Evolutionary conservation across 2,329 filamentous ascomycete genomes (phyloP).

Genomic region (Endothia cerciana): DNA sequence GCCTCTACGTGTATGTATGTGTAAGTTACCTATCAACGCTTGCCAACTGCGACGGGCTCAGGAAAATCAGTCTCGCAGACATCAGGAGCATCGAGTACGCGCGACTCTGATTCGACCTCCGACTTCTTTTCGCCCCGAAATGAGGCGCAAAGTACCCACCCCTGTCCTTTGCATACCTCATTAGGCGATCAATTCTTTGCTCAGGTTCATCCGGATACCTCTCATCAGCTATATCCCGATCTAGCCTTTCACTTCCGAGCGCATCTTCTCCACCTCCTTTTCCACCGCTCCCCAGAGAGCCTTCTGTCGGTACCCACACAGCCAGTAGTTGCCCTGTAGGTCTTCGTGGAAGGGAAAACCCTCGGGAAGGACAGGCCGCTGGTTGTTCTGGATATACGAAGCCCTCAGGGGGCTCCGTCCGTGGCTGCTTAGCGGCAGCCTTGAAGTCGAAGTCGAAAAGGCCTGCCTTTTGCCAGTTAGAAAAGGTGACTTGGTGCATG

Average conservation of each 20-base stretch:
- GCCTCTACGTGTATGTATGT: too few relatives aligned
- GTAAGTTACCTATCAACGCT: too few relatives aligned
- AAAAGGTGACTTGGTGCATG: slow-evolving; percentile 38
- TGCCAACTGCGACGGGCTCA: too few relatives aligned
- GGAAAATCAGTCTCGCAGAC: too few relatives aligned
- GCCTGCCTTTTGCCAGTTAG: slow-evolving; percentile 38
- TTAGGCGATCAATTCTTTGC: too few relatives aligned
- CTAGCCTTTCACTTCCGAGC: neutral
- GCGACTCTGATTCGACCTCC: too few relatives aligned
- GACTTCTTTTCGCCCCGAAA: too few relatives aligned
- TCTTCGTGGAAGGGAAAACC: neutral
- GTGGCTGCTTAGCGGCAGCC: neutral
- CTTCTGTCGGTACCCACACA: neutral
- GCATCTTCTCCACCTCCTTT: neutral
- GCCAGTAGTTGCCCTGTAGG: neutral
- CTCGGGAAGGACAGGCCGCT: neutral
- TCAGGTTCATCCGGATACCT: too few relatives aligned
- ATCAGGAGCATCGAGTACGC: too few relatives aligned
- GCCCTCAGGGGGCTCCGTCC: neutral
- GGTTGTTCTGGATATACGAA: neutral
- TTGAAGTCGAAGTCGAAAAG: slow-evolving; percentile 30
- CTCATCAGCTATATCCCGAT: too few relatives aligned
- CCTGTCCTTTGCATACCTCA: too few relatives aligned
- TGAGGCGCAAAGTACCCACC: too few relatives aligned
- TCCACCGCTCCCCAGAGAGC: neutral